These are phyloP conservation scores for Zygoascus meyerae DNA, from an alignment of 1,139 yeast genomes.

Conservation along the genomic window DNA sequence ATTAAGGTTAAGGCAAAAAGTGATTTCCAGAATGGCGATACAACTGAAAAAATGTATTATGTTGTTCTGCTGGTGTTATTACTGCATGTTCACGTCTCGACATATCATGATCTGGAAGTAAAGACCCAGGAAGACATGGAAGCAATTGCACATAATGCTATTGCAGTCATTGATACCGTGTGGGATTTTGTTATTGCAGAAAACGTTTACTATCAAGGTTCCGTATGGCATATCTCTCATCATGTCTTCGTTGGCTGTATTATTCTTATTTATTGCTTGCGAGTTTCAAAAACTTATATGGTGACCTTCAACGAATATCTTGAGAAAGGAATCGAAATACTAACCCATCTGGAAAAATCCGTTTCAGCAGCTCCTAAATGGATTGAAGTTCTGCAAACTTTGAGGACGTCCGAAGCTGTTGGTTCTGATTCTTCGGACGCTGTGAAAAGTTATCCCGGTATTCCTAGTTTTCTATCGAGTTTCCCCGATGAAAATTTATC, in stretches of 20 bases:
- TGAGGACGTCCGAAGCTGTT: not conserved
- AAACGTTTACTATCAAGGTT: conserved; percentile 4
- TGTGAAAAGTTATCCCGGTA: conserved; percentile 4
- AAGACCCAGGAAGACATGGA: conserved; percentile 1
- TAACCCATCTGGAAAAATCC: conserved; percentile 3
- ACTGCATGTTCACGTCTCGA: conserved; percentile 11
- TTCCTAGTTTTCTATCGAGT: conserved; percentile 1
- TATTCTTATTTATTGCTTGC: conserved; percentile 13
- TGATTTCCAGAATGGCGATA: conserved; percentile 2
- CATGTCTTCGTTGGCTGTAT: conserved; percentile 14
- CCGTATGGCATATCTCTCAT: conserved; percentile 13
- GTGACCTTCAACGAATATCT: not conserved
- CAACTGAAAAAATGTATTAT: conserved; percentile 9
- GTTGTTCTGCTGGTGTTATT: conserved; percentile 10
- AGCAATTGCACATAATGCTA: conserved; percentile 7
- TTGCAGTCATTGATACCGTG: conserved; percentile 7
- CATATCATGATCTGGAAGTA: conserved; percentile 7
- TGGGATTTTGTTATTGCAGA: conserved; percentile 3
- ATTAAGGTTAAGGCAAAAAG: conserved; percentile 1
- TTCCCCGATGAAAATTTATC: conserved; percentile 2
- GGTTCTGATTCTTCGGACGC: not conserved
- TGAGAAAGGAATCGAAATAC: conserved; percentile 11
- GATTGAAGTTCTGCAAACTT: conserved; percentile 11
- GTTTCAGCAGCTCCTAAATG: conserved; percentile 13
- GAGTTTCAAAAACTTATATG: conserved; percentile 3